phyloP scores from a whole-genome alignment of 768 basidiomycete genomes.

The Pholiota microspora region DNA sequence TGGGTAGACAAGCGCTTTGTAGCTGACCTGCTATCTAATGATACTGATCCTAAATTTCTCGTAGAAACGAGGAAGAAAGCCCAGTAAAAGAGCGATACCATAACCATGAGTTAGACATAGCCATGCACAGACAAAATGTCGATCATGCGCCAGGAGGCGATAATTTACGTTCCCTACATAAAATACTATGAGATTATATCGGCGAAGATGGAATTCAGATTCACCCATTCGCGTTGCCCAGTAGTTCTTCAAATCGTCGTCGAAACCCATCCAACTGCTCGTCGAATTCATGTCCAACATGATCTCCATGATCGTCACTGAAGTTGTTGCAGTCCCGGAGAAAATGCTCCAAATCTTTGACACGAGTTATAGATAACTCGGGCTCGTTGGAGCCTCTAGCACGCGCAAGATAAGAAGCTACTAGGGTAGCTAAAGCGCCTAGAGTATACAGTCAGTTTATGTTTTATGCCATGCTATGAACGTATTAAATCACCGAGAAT shows the following conservation, averaged over 20 bases:
- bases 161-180: conserved; percentile 8
- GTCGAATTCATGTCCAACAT: conserved; percentile 33
- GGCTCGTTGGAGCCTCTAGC: conserved; percentile 69
- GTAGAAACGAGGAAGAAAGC: no score
- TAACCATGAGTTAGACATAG: no score
- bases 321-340: conserved; percentile 59
- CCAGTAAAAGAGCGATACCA: no score
- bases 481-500: conserved; percentile 30
- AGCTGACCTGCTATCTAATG: no score
- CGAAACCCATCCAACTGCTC: conserved; percentile 13
- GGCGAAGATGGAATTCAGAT: no score
- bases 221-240: conserved; percentile 19
- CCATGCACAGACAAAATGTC: no score
- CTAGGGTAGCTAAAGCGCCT: conserved; percentile 64
- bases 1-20: no score
- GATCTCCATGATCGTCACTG: conserved; percentile 50
- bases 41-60: no score
- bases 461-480: background rate
- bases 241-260: conserved; percentile 15
- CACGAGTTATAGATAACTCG: conserved; percentile 49
- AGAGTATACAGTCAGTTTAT: background rate
- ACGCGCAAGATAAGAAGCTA: conserved; percentile 73
- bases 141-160: conserved; percentile 2
- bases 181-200: background rate
- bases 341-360: conserved; percentile 62